Evolutionary conservation across 371 early-diverging fungal genomes (phyloP), one percentile per base, ranked within the genome.

Genomic region (Mortierella polycephala): DNA sequence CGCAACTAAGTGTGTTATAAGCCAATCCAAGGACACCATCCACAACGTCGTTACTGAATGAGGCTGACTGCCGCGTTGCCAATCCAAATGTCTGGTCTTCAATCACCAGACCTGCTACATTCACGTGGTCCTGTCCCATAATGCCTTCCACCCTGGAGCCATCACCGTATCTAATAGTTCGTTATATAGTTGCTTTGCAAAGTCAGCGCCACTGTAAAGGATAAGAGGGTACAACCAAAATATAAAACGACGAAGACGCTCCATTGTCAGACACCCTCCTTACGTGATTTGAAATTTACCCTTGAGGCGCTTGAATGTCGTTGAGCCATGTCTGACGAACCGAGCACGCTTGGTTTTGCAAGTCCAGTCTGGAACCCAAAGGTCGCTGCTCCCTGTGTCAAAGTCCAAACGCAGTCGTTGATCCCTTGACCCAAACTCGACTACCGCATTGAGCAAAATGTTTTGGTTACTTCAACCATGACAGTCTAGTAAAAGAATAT

Each of bases 381-480:
- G 81, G 70, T 88, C 88, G 47, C 89, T 85, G 51, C 94, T 93
- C 21, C 95, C 96, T 12, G 96, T 96, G 82, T 96, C 96, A 63
- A 95, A 91, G 54, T 96, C 91, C 41, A 96, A 87, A 51, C 88
- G 86, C 74, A 96, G 90, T 10, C 74, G 84, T 72, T 96, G 95
- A 16, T 87, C 81, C 20, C 95, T 94, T 5, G 95, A 93, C 40
- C 96, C 95, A 37, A 95, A 73, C n/a, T 84, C 81, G 60, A 94
- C 89, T 59, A 37, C 8, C 8, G 7, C 8, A 47, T 16, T 23
- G 20, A 10, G n/a, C 42, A 57, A 10, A 20, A 20, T 21, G 23
- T 30, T 30, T 30, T 30, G 30, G 30, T 30, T 30, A 30, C 30
- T 30, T 30, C 30, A 30, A 30, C 30, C 30, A 30, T 30, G 30